Evolutionary conservation across 2,329 filamentous ascomycete species (phyloP), one percentile per base, ranked within the genome.

Genomic region (Fusarium denticulatum): DNA sequence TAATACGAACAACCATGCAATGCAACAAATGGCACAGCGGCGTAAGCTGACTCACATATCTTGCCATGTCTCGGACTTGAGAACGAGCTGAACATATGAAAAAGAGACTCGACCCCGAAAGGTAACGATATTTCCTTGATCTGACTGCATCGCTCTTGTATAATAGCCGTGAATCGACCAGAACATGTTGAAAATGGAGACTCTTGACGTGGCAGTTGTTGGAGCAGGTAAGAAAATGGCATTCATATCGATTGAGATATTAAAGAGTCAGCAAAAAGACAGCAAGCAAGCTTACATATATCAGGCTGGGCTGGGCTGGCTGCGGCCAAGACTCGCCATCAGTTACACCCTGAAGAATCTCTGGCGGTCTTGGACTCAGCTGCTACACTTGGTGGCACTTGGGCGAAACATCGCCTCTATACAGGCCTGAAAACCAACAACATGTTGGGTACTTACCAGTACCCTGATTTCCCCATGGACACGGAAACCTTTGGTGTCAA

Each of bases 391-490:
- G 93, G 93, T 3, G 93, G 93, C 8, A 90, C 90, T 22, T 95
- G 93, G 93, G 88, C 90, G 14, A 84, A 89, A 63, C 84, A 92
- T 42, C 87, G 92, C 3, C 81, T 94, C 2, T 92, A 95, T 79
- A 88, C 90, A 0, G 90, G 89, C 3, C 85, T 96, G 55, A 92
- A 90, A 76, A 91, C 89, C 60, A 95, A 96, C 81, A 95, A 95
- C 77, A 87, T 94, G 79, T 80, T 91, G 16, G 92, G 93, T 6
- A 92, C 89, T 1, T 94, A 91, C 74, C 92, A 95, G 79, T 94
- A 89, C 76, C 89, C 90, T 1, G 93, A 94, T 75, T 94, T 93
- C 67, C 91, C 92, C 24, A 92, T 95, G 90, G 85, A 87, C 65
- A 80, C 83, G 13, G 86, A 86, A 26, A 85, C 82, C 0, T 91